Evolutionary conservation across 2,329 filamentous ascomycete species (phyloP), one percentile per base, ranked within the genome.

Genomic region (Aspergillus sp.): DNA sequence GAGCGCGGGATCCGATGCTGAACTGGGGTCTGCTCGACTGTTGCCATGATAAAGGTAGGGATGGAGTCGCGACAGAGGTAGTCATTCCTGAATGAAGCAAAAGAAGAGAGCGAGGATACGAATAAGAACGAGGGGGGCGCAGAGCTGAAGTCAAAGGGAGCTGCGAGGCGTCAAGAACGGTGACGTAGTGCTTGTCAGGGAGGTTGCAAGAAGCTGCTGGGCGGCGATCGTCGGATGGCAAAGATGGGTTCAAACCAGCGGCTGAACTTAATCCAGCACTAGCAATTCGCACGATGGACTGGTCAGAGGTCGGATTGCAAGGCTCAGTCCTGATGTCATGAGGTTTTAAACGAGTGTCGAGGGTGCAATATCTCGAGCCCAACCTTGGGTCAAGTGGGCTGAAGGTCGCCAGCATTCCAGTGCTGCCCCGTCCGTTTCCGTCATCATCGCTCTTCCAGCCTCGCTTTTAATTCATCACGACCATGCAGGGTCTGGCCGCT

Each of bases 111-210:
- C 42, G 37, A 59, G 6, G 51, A 51, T 56, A 61, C 22, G 41
- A 51, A 54, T 42, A 56, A 51, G 46, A 61, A 58, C 17, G 22
- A 44, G 47, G 44, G 40, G 44, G 44, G 39, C 15, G 48, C 34
- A 42, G 42, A 50, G 40, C 63, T 51, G 58, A 69, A 69, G 66
- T 60, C 69, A 67, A 51, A 54, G 51, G 56, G 48, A 49, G 42
- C 30, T 56, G 19, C 47, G 30, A 42, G 42, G 22, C 54, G 47
- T 11, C 6, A 54, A 57, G 59, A 57, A 61, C 60, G 57, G 66
- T 73, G 70, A 72, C 69, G 70, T 72, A 66, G 69, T 69, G 61
- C 17, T 46, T 33, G 9, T 9, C 20, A 37, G 37, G 42, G 30
- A 53, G 41, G 64, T 65, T 66, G 61, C 60, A 65, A 65, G 64